A percentile compares a stretch with the other conserved stretches of the same genome.
These are phyloP conservation scores for Lyophyllum semitale DNA, from an alignment of 768 basidiomycete species.

Conservation along the genomic window DNA sequence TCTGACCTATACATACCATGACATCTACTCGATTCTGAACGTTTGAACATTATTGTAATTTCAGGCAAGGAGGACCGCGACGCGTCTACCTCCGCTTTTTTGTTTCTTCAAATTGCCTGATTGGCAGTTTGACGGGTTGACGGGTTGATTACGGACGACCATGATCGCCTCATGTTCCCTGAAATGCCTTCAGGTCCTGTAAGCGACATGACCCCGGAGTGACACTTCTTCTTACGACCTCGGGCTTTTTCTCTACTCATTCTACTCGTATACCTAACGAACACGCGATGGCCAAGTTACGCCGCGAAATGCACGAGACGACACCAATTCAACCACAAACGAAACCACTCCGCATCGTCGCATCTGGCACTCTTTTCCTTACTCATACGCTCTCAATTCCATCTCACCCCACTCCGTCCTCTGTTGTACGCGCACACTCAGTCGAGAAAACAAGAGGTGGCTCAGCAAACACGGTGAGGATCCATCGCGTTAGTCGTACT, in stretches of 20 bases:
- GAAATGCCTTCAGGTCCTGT: conserved; percentile 3
- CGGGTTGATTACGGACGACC: conserved; percentile 4
- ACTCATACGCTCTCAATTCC: conserved; percentile 71
- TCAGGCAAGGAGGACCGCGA: not conserved
- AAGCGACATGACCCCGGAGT: conserved; percentile 19
- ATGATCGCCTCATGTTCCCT: conserved; percentile 2
- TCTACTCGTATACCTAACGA: conserved; percentile 9
- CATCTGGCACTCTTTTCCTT: conserved; percentile 79
- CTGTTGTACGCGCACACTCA: conserved; percentile 69
- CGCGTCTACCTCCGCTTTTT: not conserved
- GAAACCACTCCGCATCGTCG: conserved; percentile 69
- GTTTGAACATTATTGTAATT: conserved; percentile 33
- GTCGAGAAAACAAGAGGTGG: conserved; percentile 72
- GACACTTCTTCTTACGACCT: not conserved
- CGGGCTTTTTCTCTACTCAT: conserved; percentile 1
- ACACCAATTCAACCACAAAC: conserved; percentile 23
- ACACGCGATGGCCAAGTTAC: conserved; percentile 45
- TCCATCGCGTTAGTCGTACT: not conserved
- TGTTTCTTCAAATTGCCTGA: not conserved
- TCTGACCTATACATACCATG: not conserved
- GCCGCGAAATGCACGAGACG: conserved; percentile 41
- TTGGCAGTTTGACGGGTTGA: not conserved
- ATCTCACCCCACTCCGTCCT: conserved; percentile 56
- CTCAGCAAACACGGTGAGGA: conserved; percentile 57
- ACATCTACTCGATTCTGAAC: not conserved